Conservation (phyloP, 257 asterid genomes). For the Forsythia suspensa region DNA sequence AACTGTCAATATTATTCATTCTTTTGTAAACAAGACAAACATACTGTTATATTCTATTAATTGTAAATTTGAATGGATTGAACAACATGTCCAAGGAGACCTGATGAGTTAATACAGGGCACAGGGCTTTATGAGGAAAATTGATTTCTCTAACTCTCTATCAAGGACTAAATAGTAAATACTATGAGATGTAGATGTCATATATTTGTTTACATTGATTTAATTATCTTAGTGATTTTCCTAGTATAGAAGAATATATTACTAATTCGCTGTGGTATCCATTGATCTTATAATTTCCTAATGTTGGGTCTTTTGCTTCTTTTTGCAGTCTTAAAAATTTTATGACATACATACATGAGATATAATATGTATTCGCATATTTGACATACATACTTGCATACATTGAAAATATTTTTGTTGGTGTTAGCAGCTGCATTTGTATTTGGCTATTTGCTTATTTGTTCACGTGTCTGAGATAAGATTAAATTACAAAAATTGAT, state of each 20-base stretch:
- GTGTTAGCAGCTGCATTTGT: background rate
- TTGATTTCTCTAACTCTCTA: background rate
- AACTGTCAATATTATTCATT: background rate
- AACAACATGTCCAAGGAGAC: background rate
- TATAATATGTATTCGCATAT: slow-evolving; percentile 8
- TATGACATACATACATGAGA: too few species aligned
- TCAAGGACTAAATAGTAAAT: too few species aligned
- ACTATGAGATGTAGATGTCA: too few species aligned
- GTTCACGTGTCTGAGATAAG: background rate
- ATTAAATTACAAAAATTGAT: background rate
- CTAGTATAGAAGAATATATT: background rate
- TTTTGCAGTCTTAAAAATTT: background rate
- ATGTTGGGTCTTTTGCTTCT: background rate
- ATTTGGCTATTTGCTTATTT: background rate
- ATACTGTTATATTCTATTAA: too few species aligned
- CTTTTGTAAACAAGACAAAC: background rate
- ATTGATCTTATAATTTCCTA: background rate
- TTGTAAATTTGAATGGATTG: background rate
- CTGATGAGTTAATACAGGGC: background rate
- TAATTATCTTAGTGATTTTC: background rate
- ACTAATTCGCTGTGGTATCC: background rate
- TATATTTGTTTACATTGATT: too few species aligned
- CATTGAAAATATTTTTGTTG: background rate
- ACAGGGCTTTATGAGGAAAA: background rate
- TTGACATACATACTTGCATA: background rate